Conservation (phyloP, 2,329 filamentous ascomycete genomes). For the Fusarium nanum region DNA sequence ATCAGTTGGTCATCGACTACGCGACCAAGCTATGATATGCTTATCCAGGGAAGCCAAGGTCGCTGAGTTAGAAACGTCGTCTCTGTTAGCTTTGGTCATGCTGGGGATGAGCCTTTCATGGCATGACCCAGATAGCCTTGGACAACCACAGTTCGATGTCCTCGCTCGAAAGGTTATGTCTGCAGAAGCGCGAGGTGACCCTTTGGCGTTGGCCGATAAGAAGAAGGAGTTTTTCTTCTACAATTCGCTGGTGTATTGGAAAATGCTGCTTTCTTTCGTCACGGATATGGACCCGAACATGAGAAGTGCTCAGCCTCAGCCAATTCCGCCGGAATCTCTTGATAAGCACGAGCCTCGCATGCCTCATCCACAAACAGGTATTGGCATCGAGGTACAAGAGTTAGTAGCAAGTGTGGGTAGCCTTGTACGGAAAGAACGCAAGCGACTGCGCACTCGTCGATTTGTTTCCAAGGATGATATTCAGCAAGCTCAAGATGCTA, state of each 20-base stretch:
- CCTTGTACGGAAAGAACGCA: conserved; percentile 41
- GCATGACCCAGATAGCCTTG: conserved; percentile 67
- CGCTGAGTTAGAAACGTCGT: conserved; percentile 61
- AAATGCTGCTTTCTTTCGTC: conserved; percentile 46
- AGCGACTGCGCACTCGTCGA: conserved; percentile 37
- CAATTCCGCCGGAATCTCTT: conserved; percentile 14
- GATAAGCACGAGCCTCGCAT: conserved; percentile 34
- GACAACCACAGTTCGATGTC: conserved; percentile 45
- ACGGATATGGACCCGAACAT: conserved; percentile 31
- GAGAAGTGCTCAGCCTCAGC: conserved; percentile 15
- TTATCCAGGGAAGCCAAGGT: conserved; percentile 63
- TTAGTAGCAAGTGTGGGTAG: conserved; percentile 44
- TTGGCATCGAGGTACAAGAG: conserved; percentile 41
- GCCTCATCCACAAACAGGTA: conserved; percentile 47
- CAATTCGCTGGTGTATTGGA: conserved; percentile 46
- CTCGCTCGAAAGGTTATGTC: conserved; percentile 31
- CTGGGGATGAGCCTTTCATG: conserved; percentile 70
- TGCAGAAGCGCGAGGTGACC: conserved; percentile 10
- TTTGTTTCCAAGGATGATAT: conserved; percentile 45
- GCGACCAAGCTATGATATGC: conserved; percentile 63
- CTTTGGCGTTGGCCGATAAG: conserved; percentile 29
- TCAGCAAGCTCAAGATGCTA: conserved; percentile 40
- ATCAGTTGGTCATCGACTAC: conserved; percentile 59
- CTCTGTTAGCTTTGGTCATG: conserved; percentile 67
- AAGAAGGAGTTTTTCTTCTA: conserved; percentile 45